Evolutionary conservation across 257 asterid genomes (phyloP).

Genomic region (Lycium ferocissimum): DNA sequence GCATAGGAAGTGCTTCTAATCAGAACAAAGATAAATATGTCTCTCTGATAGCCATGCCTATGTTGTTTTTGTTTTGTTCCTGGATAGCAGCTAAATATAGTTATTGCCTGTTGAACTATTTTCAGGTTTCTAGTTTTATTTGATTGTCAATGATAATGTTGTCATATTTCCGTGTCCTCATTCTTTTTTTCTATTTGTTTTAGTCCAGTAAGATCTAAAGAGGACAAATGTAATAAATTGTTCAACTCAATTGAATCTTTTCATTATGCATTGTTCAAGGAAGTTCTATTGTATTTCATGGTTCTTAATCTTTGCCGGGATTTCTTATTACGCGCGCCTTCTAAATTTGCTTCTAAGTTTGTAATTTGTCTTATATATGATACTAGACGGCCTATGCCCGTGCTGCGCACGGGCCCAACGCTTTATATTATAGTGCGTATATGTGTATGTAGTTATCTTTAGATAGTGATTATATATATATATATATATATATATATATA

Average conservation of each 20-base stretch:
- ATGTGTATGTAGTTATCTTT: too few relatives aligned
- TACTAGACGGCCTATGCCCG: too few relatives aligned
- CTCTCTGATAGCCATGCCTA: not conserved
- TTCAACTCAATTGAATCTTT: not conserved
- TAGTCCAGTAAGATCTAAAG: not conserved
- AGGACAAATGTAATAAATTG: conserved; percentile 21
- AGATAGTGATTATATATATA: too few relatives aligned
- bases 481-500: too few relatives aligned
- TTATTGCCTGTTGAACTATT: conserved; percentile 11
- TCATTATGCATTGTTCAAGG: not conserved
- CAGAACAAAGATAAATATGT: not conserved
- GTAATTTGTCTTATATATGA: not conserved
- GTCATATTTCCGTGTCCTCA: not conserved
- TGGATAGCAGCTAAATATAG: not conserved
- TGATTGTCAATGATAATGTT: not conserved
- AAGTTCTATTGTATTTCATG: not conserved
- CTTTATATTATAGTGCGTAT: too few relatives aligned
- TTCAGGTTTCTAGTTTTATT: not conserved
- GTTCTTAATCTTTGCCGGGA: not conserved
- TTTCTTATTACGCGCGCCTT: not conserved
- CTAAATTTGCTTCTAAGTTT: not conserved
- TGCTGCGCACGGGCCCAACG: too few relatives aligned
- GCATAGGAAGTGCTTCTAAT: conserved; percentile 29
- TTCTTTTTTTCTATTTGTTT: not conserved
- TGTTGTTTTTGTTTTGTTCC: not conserved